Base-by-base conservation (phyloP, 2,329 filamentous ascomycete genomes). In the Clonostachys byssicola region DNA sequence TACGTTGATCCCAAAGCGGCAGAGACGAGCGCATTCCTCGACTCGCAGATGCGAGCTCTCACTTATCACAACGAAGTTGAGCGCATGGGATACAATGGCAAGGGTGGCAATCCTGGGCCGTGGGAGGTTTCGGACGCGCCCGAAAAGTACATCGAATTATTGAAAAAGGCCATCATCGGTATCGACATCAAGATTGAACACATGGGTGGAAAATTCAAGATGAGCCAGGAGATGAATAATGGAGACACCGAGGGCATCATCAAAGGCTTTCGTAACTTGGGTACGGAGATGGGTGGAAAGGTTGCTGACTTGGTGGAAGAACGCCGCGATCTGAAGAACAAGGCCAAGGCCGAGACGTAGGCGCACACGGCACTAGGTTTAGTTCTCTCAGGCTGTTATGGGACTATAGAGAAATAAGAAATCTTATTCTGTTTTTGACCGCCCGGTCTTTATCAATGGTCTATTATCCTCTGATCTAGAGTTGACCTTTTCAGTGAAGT, bases 181-280 rank as follows among this genome's bases (percentile, higher is more conserved):
- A 71, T 86, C 13, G 78, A 85, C 57, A 78, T 86, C 40, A 60
- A 65, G 40, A 72, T 86, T 47, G 70, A 73, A 1, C 58, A 71
- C 6, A 58, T 86, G 34, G 74, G 77, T 43, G 81, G 82, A 12
- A 85, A 83, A 65, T 83, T 78, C 53, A 86, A 86, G 67, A 83
- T 85, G 82, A 84, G 78, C 52, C 82, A 86, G 63, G 81, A 85
- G 56, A 68, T 74, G 68, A 48, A 58, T 0, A 55, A 59, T 3
- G 79, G 70, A 0, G 83, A 86, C 56, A 59, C 73, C 0, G 62
- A 75, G 18, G 83, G 83, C 1, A 75, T 86, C 1, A 64, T 82
- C 8, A 56, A 74, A 5, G 83, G 83, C 0, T 85, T 87, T 51
- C 62, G 65, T 35, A 50, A 42, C 1, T 38, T 72, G 20, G 58